phyloP scores from a whole-genome alignment of 208 protist genomes.

The Vickermania spadyakhi region DNA sequence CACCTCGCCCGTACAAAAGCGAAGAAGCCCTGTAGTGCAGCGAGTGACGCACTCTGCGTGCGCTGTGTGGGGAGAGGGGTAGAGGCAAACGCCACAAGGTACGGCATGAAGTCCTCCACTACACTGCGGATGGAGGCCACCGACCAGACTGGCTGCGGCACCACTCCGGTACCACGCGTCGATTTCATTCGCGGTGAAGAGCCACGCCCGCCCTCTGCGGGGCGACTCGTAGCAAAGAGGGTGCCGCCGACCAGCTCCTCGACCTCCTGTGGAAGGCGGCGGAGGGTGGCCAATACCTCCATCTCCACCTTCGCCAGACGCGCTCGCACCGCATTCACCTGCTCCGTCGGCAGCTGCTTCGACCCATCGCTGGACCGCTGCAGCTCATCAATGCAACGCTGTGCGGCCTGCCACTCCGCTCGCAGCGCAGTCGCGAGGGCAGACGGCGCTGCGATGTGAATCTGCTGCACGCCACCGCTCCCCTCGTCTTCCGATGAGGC shows the following conservation, averaged over 20 bases:
- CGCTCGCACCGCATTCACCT: neutral
- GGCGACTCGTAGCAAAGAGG: too few species aligned
- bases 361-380: neutral
- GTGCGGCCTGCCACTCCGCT: slow-evolving; percentile 12
- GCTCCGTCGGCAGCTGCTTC: neutral
- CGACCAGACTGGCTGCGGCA: slow-evolving; percentile 29
- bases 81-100: slow-evolving; percentile 53
- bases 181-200: slow-evolving; percentile 26
- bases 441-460: slow-evolving; percentile 1
- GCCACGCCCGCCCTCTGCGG: too few species aligned
- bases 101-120: slow-evolving; percentile 18
- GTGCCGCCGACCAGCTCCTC: neutral
- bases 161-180: slow-evolving; percentile 28
- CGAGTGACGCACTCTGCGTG: slow-evolving; percentile 50
- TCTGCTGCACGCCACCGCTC: neutral
- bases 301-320: neutral
- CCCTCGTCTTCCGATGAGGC: neutral
- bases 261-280: neutral
- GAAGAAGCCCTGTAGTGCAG: slow-evolving; percentile 29
- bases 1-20: neutral
- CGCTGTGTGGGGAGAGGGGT: slow-evolving; percentile 37
- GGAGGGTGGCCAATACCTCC: neutral
- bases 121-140: slow-evolving; percentile 19
- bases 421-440: slow-evolving; percentile 12
- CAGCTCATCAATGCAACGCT: slow-evolving; percentile 1